phyloP scores from a whole-genome alignment of 2,329 filamentous ascomycete species.

The Colletotrichum tropicicola region DNA sequence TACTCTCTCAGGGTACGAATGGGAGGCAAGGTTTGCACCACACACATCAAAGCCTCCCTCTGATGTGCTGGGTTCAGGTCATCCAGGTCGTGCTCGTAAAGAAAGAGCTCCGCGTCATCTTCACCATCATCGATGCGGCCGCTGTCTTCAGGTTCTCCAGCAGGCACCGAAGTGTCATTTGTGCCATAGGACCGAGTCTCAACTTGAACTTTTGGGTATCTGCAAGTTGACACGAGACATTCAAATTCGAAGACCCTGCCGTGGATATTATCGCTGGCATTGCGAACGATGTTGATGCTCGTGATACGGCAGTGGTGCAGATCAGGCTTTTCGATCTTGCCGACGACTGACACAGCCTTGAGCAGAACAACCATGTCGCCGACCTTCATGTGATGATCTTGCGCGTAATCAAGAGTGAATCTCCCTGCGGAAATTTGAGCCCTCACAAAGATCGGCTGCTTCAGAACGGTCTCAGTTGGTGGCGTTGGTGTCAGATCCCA shows the following conservation, averaged over 20 bases:
- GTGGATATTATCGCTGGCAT: constrained; percentile 42
- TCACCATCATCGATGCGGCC: neutral
- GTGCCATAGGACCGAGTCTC: neutral
- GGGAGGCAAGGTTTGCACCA: constrained; percentile 68
- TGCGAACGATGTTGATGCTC: constrained; percentile 26
- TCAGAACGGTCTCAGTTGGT: neutral
- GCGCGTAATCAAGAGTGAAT: constrained; percentile 38
- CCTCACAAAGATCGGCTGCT: constrained; percentile 12
- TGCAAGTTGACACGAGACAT: neutral
- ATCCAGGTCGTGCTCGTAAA: constrained; percentile 68
- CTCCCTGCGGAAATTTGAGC: constrained; percentile 13
- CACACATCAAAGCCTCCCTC: constrained; percentile 56
- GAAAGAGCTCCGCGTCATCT: constrained; percentile 34
- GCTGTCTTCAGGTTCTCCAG: neutral
- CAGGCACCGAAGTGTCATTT: neutral
- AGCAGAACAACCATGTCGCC: constrained; percentile 22
- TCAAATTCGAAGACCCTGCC: constrained; percentile 21
- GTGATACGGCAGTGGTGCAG: constrained; percentile 25
- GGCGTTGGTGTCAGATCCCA: neutral
- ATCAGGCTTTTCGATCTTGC: neutral
- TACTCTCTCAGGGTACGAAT: constrained; percentile 65
- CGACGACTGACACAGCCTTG: neutral
- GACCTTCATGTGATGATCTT: neutral
- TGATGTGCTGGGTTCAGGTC: constrained; percentile 56
- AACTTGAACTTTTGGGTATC: neutral